Conservation (phyloP, 257 asterid species). For the Anisodus tanguticus region DNA sequence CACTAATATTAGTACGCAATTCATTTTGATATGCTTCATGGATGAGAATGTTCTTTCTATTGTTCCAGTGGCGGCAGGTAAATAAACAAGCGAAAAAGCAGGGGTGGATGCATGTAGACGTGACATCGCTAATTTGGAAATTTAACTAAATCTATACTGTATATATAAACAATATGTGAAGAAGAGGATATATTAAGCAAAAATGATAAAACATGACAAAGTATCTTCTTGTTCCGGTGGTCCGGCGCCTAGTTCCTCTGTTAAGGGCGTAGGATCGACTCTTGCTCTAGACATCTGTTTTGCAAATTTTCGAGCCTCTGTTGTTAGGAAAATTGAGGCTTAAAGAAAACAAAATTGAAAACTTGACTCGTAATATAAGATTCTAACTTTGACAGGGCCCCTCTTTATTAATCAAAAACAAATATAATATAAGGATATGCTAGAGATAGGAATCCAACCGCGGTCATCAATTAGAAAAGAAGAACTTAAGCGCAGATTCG, state of each 20-base stretch:
- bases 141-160: background rate
- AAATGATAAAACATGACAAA: background rate
- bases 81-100: background rate
- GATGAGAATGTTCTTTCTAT: background rate
- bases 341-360: background rate
- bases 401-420: background rate
- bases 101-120: background rate
- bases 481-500: background rate
- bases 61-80: background rate
- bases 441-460: background rate
- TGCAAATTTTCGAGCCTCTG: background rate
- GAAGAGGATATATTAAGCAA: background rate
- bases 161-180: background rate
- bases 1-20: no score
- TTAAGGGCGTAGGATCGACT: background rate
- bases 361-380: background rate
- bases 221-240: background rate
- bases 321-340: background rate
- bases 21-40: background rate
- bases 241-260: background rate
- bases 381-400: background rate
- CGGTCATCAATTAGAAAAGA: background rate
- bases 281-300: background rate
- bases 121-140: background rate
- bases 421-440: background rate